Percentiles rank a stretch among this genome's conserved stretches.
These are phyloP conservation scores for Symmetrospora coprosmae DNA, from an alignment of 768 basidiomycete species.

Conservation along the genomic window DNA sequence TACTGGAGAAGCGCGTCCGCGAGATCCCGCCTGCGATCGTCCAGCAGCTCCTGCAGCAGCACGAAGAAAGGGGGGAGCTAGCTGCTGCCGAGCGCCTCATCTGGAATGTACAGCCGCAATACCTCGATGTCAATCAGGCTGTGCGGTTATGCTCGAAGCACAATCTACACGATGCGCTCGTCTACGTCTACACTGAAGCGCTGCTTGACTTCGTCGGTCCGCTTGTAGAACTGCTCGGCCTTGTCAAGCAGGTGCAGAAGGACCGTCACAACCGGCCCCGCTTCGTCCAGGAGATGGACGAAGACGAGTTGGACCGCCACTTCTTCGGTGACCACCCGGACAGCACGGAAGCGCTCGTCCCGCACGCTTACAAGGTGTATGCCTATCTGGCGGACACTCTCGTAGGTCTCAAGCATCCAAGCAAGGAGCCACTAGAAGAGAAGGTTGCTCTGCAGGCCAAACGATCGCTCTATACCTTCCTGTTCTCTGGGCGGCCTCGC, in stretches of 20 bases:
- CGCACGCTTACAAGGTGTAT: slow-evolving; percentile 81
- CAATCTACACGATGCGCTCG: slow-evolving; percentile 77
- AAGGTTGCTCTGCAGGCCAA: slow-evolving; percentile 59
- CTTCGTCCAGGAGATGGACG: slow-evolving; percentile 24
- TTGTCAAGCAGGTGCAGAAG: slow-evolving; percentile 57
- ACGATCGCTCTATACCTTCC: slow-evolving; percentile 58
- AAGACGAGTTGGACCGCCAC: background rate
- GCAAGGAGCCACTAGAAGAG: slow-evolving; percentile 53
- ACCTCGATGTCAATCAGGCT: slow-evolving; percentile 84
- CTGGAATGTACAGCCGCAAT: slow-evolving; percentile 86
- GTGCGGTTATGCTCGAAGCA: slow-evolving; percentile 70
- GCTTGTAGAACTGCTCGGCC: slow-evolving; percentile 62
- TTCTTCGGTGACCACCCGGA: slow-evolving; percentile 13
- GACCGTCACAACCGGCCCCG: slow-evolving; percentile 38
- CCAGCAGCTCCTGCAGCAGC: slow-evolving; percentile 63
- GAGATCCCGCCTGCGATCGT: slow-evolving; percentile 74
- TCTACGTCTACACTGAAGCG: slow-evolving; percentile 82
- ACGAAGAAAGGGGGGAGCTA: slow-evolving; percentile 55
- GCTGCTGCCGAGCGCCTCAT: slow-evolving; percentile 75
- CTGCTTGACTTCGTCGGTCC: slow-evolving; percentile 79
- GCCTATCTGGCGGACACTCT: slow-evolving; percentile 69
- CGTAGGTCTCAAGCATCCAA: slow-evolving; percentile 74
- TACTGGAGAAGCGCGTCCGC: slow-evolving; percentile 58
- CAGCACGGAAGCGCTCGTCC: slow-evolving; percentile 39
- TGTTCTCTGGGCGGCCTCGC: slow-evolving; percentile 67